phyloP scores from a whole-genome alignment of 805 yeast genomes.

The Wickerhamiella azyma region DNA sequence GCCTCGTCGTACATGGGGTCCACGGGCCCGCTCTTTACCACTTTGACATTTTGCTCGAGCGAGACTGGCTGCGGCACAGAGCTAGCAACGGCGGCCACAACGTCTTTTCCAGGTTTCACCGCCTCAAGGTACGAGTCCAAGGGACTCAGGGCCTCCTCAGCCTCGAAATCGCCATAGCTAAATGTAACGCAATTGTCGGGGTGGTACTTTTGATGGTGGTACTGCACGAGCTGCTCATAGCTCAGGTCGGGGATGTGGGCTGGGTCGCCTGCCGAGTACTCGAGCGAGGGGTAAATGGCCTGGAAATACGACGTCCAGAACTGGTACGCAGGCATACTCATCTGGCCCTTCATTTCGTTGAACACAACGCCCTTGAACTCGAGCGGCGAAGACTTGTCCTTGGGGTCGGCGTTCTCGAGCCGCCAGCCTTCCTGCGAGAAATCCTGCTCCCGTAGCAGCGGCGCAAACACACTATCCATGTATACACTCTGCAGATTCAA shows the following conservation, averaged over 20 bases:
- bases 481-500: constrained; percentile 76
- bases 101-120: neutral
- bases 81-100: neutral
- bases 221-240: constrained; percentile 63
- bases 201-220: constrained; percentile 66
- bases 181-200: constrained; percentile 81
- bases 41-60: constrained; percentile 21
- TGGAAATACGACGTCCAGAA: constrained; percentile 77
- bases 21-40: constrained; percentile 52
- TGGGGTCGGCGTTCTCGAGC: constrained; percentile 53
- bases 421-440: constrained; percentile 98
- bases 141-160: constrained; percentile 16
- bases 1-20: constrained; percentile 60
- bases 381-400: constrained; percentile 47
- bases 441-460: constrained; percentile 63
- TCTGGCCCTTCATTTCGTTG: constrained; percentile 97
- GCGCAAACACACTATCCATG: constrained; percentile 73
- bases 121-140: constrained; percentile 14
- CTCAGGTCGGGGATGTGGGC: constrained; percentile 54
- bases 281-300: constrained; percentile 66
- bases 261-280: constrained; percentile 95
- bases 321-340: constrained; percentile 74
- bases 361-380: constrained; percentile 90
- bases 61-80: constrained; percentile 31
- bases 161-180: constrained; percentile 62